Evolutionary conservation across 331 rosid genomes (phyloP), one percentile per base, ranked within the genome.

Genomic region (Malus hybrid): DNA sequence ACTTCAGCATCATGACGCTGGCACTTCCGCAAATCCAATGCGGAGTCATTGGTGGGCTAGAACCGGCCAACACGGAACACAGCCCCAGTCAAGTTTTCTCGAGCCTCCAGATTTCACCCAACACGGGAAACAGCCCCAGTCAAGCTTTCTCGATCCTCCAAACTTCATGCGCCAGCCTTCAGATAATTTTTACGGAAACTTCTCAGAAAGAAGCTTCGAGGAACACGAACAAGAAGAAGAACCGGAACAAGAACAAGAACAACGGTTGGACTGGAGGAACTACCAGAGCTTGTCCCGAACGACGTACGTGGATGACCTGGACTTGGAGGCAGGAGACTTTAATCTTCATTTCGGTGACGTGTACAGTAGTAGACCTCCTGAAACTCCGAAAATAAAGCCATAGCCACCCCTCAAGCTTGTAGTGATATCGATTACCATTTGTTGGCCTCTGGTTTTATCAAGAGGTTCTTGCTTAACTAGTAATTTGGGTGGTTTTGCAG

Each of bases 121-220:
- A 0, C 84, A 20, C 10, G 67, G 74, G 31, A 85, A 39, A 66
- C 89, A 80, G 28, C 78, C 76, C 74, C 89, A 85, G 79, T 73
- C 96, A 42, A 94, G 98, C 85, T 90, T 91, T 74, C 84, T 86
- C 27, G 97, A 94, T 84, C 99, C 97, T 76, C 99, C 97, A 3
- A 87, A 81, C 78, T 91, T 90, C 85, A 83, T 80, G 71, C 44
- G 65, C 60, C 76, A 55, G 19, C 65, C 70, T 63, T 14, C 87
- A 6, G 75, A 61, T 62, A 74, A 80, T 70, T 65, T 57, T 67
- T 5, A 80, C 46, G 92, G 78, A 15, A 81, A 78, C 39, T 79
- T 85, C 72, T 24, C 24, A 24, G 24, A 24, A 24, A 24, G 24
- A 24, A 24, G 24, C 24, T 24, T 24, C 24, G 24, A 86, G 79